Base-by-base conservation (phyloP, 139 green algal genomes). In the Nannochloris sp. region DNA sequence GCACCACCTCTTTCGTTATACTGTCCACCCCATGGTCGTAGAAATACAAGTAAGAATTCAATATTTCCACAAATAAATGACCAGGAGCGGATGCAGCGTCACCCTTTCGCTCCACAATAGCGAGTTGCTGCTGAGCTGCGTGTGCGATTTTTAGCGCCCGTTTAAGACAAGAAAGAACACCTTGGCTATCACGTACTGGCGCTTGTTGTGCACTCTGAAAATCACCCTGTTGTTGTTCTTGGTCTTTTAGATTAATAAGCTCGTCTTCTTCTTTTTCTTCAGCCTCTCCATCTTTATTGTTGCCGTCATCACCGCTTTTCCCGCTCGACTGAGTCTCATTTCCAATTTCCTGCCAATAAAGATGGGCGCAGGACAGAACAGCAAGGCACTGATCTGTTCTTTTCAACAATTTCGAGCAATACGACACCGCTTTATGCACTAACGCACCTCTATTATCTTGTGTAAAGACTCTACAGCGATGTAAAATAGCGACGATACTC, bases 361-460 rank as follows among this genome's bases (percentile, higher is more conserved):
- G 72, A 72, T 92, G 87, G 4, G 84, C 76, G 54, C 85, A 91
- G 5, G 80, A 56, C 34, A 78, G 85, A 34, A 94, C 80, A 8
- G 90, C 89, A 27, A 72, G 65, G 76, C 88, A 97, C 77, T 97
- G 92, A 77, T 97, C 93, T 3, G 76, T 53, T 15, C 89, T 89
- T 37, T 85, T 84, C 27, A 98, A 82, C 70, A 98, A 76, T 60
- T 90, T 85, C 23, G 86, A 67, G 13, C 80, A 85, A 72, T 95
- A 97, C 70, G 73, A 78, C 5, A 77, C 79, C 27, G 79, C 79
- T 60, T 94, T 90, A 76, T 93, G 84, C 32, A 78, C 80, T 24
- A 98, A 78, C 1, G 86, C 68, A n/a, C 83, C 86, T 14, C 90
- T 68, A 36, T 82, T 87, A 32, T 97, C 93, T 0, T 56, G 31